Evolutionary conservation across 2,329 filamentous ascomycete species (phyloP).

Genomic region (Neofusicoccum ribis): DNA sequence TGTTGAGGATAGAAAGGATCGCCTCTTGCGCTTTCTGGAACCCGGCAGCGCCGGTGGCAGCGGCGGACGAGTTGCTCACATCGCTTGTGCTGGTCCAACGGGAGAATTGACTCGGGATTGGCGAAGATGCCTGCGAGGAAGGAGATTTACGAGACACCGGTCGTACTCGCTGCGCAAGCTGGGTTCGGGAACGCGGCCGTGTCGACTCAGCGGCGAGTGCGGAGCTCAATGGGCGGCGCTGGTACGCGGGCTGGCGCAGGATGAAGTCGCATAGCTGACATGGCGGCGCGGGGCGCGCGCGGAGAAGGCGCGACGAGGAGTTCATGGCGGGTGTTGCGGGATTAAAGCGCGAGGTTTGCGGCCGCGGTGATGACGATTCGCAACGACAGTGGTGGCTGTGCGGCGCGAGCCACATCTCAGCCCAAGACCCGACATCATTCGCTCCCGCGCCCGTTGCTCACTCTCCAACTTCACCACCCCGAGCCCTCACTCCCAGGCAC

Average conservation of each 20-base stretch:
- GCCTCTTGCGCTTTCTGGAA: background rate
- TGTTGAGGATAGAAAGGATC: constrained; percentile 1
- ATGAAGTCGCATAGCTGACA: constrained; percentile 50
- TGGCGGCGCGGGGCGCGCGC: constrained; percentile 25
- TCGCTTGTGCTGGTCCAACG: background rate
- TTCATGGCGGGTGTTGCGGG: constrained; percentile 27
- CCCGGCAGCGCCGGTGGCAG: background rate
- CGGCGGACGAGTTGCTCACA: background rate
- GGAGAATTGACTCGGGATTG: background rate
- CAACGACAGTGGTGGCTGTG: constrained; percentile 2
- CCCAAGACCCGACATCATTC: constrained; percentile 20
- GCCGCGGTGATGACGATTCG: constrained; percentile 11
- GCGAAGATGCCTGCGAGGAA: background rate
- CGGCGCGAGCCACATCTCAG: constrained; percentile 12
- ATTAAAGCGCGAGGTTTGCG: constrained; percentile 5
- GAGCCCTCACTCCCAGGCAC: background rate
- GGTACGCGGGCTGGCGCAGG: constrained; percentile 1
- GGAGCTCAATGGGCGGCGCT: constrained; percentile 3
- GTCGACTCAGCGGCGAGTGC: background rate
- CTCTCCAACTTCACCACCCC: constrained; percentile 1
- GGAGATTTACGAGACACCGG: background rate
- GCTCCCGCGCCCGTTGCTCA: constrained; percentile 10
- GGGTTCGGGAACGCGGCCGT: background rate
- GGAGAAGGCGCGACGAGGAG: constrained; percentile 10
- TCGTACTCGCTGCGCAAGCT: background rate